Conservation (phyloP, 2,329 filamentous ascomycete species). For the Exserohilum turcica region DNA sequence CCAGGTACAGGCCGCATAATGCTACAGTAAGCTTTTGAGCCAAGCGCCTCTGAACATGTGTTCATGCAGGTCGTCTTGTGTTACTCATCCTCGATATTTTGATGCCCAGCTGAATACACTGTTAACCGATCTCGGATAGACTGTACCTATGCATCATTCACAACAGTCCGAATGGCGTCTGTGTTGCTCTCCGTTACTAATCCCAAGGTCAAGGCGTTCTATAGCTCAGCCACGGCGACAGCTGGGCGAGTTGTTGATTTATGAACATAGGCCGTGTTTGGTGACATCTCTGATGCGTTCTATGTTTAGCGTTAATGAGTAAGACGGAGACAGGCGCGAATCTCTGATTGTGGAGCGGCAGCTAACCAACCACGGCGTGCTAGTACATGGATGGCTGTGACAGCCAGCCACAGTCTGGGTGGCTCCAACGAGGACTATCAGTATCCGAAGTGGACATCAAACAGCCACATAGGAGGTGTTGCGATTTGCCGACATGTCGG, state of each 20-base stretch:
- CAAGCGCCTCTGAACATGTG: background rate
- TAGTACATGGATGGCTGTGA: background rate
- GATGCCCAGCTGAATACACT: too few relatives aligned
- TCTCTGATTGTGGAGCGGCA: background rate
- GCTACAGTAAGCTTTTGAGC: background rate
- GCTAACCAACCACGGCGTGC: background rate
- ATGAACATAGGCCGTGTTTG: background rate
- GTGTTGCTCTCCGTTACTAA: too few relatives aligned
- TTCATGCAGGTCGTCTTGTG: too few relatives aligned
- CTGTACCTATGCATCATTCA: too few relatives aligned
- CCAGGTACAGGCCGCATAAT: background rate
- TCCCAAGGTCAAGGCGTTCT: too few relatives aligned
- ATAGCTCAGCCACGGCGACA: background rate
- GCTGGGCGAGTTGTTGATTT: background rate
- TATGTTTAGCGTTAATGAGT: background rate
- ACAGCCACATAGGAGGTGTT: background rate
- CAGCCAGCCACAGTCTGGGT: background rate
- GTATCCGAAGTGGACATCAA: too few relatives aligned
- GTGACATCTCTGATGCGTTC: too few relatives aligned
- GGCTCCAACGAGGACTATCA: background rate
- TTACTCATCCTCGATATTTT: too few relatives aligned
- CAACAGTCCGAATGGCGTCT: too few relatives aligned
- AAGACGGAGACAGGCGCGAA: background rate
- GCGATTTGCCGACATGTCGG: background rate
- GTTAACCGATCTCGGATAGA: too few relatives aligned